Conservation (phyloP, 805 yeast genomes). For the Saccharomycopsis fodiens region DNA sequence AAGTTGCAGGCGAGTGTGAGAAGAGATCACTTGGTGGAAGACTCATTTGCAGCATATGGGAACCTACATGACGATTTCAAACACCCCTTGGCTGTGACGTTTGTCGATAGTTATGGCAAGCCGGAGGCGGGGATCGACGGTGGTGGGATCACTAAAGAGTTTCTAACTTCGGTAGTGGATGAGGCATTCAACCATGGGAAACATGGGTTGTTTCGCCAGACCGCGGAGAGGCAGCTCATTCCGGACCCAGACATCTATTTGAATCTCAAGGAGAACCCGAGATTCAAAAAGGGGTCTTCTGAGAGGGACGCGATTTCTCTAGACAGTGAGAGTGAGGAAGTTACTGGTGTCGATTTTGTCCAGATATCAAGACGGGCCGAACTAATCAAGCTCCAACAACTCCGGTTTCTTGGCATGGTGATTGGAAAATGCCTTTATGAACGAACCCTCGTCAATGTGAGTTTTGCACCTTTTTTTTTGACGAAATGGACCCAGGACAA, state of each 20-base stretch:
- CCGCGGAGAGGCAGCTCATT: slow-evolving; percentile 52
- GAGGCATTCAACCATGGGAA: slow-evolving; percentile 51
- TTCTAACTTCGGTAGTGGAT: slow-evolving; percentile 61
- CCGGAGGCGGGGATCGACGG: slow-evolving; percentile 93
- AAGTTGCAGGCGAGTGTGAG: slow-evolving; percentile 44
- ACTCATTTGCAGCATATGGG: slow-evolving; percentile 58
- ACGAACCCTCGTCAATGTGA: slow-evolving; percentile 68
- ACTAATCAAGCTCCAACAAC: slow-evolving; percentile 25
- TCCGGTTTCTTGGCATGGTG: slow-evolving; percentile 69
- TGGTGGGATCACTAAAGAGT: slow-evolving; percentile 92
- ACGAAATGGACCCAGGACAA: slow-evolving; percentile 45
- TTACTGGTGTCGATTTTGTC: too few species aligned
- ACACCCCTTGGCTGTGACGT: slow-evolving; percentile 51
- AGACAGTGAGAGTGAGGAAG: slow-evolving; percentile 21
- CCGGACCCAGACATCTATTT: slow-evolving; percentile 57
- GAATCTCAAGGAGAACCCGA: slow-evolving; percentile 28
- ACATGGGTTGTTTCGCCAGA: slow-evolving; percentile 34
- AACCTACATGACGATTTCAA: slow-evolving; percentile 51
- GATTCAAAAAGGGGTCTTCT: slow-evolving; percentile 24
- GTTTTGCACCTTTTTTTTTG: slow-evolving; percentile 81
- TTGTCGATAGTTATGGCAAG: slow-evolving; percentile 61
- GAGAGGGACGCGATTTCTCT: background rate
- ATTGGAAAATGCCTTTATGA: slow-evolving; percentile 89
- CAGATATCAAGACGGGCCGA: slow-evolving; percentile 20
- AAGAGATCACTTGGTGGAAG: slow-evolving; percentile 65